Conservation (phyloP, 257 asterid genomes). For the Rhazya stricta region DNA sequence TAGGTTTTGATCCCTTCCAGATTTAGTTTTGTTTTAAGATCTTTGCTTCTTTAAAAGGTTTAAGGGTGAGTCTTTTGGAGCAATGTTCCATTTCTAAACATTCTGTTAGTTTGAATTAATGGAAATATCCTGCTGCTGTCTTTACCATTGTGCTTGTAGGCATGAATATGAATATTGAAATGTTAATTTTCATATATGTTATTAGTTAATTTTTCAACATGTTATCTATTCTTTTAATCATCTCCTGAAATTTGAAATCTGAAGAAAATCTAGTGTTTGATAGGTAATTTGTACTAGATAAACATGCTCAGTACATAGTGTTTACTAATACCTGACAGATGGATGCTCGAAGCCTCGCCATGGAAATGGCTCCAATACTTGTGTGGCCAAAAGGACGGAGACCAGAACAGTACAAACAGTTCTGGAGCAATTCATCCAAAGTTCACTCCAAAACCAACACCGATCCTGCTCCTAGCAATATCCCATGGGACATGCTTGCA, state of each 20-base stretch:
- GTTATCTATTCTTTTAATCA: neutral
- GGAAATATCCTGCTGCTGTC: neutral
- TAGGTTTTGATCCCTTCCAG: neutral
- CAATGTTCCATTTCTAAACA: neutral
- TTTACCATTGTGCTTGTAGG: neutral
- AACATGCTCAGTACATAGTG: constrained; percentile 8
- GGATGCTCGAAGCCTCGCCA: constrained; percentile 88
- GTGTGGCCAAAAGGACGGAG: constrained; percentile 79
- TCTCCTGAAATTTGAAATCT: neutral
- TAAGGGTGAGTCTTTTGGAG: neutral
- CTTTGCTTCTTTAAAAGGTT: neutral
- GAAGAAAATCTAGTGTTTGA: neutral
- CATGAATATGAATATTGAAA: neutral
- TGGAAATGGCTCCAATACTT: constrained; percentile 81
- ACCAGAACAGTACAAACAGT: constrained; percentile 57
- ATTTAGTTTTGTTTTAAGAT: neutral
- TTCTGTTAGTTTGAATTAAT: neutral
- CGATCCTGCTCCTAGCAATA: constrained; percentile 38
- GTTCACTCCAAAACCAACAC: constrained; percentile 30
- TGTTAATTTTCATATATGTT: neutral
- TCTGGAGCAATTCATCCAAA: constrained; percentile 49
- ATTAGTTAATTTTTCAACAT: neutral
- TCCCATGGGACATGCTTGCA: constrained; percentile 53
- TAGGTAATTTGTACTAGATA: neutral
- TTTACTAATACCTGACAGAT: constrained; percentile 44